These are phyloP conservation scores for Beauveria bassiana DNA, from an alignment of 2,329 filamentous ascomycete genomes.

Conservation along the genomic window DNA sequence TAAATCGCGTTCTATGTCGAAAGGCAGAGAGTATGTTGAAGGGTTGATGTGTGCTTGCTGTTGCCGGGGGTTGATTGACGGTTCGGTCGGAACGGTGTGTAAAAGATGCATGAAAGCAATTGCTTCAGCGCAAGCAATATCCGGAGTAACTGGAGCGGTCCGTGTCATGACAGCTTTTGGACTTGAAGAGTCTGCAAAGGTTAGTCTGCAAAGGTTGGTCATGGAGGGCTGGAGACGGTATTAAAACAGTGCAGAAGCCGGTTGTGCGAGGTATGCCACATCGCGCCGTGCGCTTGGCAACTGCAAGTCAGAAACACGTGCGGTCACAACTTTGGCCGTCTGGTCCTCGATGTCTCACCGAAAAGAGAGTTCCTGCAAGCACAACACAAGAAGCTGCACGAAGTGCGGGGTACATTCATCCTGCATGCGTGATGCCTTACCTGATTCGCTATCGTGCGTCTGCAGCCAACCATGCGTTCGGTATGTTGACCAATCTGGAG, in stretches of 20 bases:
- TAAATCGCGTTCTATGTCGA: neutral
- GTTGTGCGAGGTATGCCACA: neutral
- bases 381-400: neutral
- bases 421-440: too few relatives aligned
- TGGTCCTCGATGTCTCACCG: neutral
- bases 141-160: neutral
- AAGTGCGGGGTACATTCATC: too few relatives aligned
- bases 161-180: neutral
- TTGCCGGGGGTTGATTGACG: neutral
- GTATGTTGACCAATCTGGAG: too few relatives aligned
- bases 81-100: neutral
- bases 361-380: neutral
- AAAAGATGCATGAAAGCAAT: neutral
- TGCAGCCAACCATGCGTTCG: too few relatives aligned
- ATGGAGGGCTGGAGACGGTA: neutral
- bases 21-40: neutral
- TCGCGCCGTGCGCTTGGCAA: neutral
- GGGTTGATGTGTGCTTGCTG: neutral
- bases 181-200: neutral
- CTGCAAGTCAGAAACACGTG: neutral
- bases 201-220: neutral
- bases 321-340: neutral
- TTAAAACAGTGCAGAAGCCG: neutral
- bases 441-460: too few relatives aligned
- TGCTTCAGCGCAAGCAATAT: neutral